phyloP scores from a whole-genome alignment of 176 grass and related monocot genomes.

The Bromus sterilis region DNA sequence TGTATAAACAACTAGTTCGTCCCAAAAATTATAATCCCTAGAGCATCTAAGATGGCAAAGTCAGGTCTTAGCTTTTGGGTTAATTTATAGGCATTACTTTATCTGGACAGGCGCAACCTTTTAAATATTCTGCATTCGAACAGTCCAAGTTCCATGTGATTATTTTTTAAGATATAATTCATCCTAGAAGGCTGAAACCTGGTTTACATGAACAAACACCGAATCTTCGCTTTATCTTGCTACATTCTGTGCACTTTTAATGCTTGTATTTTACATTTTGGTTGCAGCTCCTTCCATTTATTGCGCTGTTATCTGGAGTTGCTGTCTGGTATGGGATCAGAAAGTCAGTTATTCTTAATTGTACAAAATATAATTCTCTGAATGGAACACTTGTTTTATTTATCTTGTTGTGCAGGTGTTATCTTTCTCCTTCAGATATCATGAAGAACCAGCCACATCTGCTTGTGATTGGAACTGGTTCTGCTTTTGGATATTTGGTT shows the following conservation, averaged over 20 bases:
- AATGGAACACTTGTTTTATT: neutral
- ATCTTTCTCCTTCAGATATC: constrained; percentile 90
- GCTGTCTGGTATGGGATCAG: constrained; percentile 64
- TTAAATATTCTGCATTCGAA: neutral
- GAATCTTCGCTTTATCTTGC: neutral
- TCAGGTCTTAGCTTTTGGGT: neutral
- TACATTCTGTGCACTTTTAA: neutral
- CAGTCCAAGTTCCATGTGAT: neutral
- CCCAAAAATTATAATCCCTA: neutral
- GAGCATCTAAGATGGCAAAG: neutral
- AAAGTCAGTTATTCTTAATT: neutral
- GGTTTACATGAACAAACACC: neutral
- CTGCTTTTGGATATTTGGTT: constrained; percentile 96
- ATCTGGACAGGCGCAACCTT: neutral
- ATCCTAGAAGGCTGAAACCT: neutral
- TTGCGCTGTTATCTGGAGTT: constrained; percentile 62
- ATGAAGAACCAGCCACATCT: constrained; percentile 89
- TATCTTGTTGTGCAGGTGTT: constrained; percentile 47
- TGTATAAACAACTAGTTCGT: neutral
- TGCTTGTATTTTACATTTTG: constrained; percentile 8
- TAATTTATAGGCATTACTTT: neutral
- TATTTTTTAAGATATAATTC: neutral
- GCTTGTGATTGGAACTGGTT: constrained; percentile 88
- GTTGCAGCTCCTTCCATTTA: constrained; percentile 80
- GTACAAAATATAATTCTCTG: neutral